A percentile compares a stretch with the other conserved stretches of the same genome.
phyloP scores from a whole-genome alignment of 371 early-diverging fungal genomes.

The Mucor ambiguus region DNA sequence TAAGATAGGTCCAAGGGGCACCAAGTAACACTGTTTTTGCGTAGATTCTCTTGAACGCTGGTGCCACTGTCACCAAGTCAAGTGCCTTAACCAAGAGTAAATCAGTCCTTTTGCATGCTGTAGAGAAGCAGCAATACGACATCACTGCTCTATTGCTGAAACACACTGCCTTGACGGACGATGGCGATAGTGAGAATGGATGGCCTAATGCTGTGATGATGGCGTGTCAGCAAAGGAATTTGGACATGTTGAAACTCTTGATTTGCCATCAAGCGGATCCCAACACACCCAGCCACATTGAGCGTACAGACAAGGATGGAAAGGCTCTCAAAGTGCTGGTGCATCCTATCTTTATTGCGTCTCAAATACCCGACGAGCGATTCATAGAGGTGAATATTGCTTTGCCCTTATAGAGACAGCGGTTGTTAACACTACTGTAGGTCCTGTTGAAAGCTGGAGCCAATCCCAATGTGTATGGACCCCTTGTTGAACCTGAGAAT shows the following conservation, averaged over 20 bases:
- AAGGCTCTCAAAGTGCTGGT: constrained; percentile 14
- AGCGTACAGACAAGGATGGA: constrained; percentile 5
- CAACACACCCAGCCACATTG: constrained; percentile 18
- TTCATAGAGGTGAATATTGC: constrained; percentile 20
- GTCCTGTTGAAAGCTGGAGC: constrained; percentile 27
- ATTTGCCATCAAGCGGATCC: constrained; percentile 23
- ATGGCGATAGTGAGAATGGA: constrained; percentile 30
- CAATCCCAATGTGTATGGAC: constrained; percentile 29
- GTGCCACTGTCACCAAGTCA: constrained; percentile 14
- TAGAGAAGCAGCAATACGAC: constrained; percentile 15
- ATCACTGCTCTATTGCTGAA: constrained; percentile 35
- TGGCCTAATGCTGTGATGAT: constrained; percentile 42
- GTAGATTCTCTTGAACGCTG: constrained; percentile 26
- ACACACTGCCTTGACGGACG: constrained; percentile 28
- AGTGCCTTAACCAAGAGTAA: constrained; percentile 2
- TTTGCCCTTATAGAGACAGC: neutral
- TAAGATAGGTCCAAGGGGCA: neutral
- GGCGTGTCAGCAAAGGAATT: constrained; percentile 32
- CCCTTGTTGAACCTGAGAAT: constrained; percentile 13
- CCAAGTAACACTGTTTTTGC: neutral
- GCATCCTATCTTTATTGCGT: constrained; percentile 36
- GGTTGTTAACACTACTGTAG: constrained; percentile 9
- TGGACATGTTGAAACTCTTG: constrained; percentile 30
- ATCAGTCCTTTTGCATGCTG: constrained; percentile 32
- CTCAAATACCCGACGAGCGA: neutral